Evolutionary conservation across 495 filamentous ascomycete genomes (phyloP).

Genomic region (Penicillium crystallinum): DNA sequence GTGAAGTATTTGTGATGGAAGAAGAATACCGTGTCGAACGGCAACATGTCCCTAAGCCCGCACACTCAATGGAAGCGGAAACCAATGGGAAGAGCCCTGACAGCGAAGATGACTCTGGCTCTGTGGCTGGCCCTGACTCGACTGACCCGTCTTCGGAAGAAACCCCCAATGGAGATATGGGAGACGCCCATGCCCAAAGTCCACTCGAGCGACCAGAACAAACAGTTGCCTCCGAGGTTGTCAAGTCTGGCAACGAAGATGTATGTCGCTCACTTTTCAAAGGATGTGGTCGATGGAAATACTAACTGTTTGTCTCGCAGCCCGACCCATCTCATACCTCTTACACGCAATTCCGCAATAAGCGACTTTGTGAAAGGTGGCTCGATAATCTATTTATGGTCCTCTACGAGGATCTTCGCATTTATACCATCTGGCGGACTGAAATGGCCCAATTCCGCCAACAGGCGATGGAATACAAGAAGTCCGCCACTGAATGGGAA

Average conservation of each 20-base stretch:
- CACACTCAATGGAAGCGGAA: constrained; percentile 43
- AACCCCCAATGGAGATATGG: constrained; percentile 30
- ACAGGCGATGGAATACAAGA: constrained; percentile 88
- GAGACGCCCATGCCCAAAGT: constrained; percentile 35
- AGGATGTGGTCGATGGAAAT: neutral
- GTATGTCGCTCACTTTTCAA: constrained; percentile 50
- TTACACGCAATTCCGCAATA: constrained; percentile 80
- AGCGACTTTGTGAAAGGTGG: constrained; percentile 95
- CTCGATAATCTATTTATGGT: constrained; percentile 99
- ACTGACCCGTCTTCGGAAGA: constrained; percentile 17
- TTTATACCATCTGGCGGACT: constrained; percentile 98
- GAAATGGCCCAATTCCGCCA: constrained; percentile 91
- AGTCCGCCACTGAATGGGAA: constrained; percentile 95
- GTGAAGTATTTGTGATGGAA: constrained; percentile 98
- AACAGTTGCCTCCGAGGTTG: constrained; percentile 73
- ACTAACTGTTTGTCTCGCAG: constrained; percentile 21
- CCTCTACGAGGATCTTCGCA: constrained; percentile 92
- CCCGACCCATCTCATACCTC: constrained; percentile 43
- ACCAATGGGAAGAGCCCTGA: constrained; percentile 36
- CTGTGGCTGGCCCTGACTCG: constrained; percentile 32
- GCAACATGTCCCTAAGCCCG: constrained; percentile 55
- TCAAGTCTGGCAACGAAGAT: constrained; percentile 73
- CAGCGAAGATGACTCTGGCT: constrained; percentile 32
- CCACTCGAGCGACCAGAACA: constrained; percentile 76
- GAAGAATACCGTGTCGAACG: constrained; percentile 94